Evolutionary conservation across 257 asterid species (phyloP).

Genomic region (Oldenlandia corymbosa): DNA sequence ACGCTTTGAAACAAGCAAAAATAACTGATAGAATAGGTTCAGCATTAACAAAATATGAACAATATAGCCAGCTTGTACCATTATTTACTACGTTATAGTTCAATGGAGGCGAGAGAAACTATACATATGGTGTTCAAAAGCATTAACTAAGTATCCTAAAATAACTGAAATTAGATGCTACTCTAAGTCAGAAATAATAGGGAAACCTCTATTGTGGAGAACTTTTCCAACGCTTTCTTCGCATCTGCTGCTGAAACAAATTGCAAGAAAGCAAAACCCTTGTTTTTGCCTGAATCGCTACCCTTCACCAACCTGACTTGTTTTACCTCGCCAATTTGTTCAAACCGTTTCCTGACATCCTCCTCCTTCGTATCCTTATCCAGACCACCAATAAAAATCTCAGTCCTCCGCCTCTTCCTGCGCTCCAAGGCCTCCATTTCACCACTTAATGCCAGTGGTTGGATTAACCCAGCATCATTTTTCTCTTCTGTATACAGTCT

Average conservation of each 20-base stretch:
- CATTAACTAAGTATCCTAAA: neutral
- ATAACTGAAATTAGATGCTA: conserved; percentile 6
- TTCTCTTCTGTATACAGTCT: conserved; percentile 21
- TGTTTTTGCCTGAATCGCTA: conserved; percentile 44
- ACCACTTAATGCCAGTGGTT: conserved; percentile 31
- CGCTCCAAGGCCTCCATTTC: conserved; percentile 58
- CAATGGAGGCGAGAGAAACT: neutral
- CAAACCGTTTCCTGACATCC: conserved; percentile 52
- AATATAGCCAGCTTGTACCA: neutral
- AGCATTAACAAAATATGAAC: neutral
- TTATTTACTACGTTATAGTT: neutral
- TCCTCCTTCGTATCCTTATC: conserved; percentile 44
- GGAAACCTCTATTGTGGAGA: conserved; percentile 54
- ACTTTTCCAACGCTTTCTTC: conserved; percentile 48
- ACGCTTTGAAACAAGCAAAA: conserved; percentile 6
- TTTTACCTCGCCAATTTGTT: conserved; percentile 39
- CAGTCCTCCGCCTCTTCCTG: conserved; percentile 46
- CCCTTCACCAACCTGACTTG: conserved; percentile 51
- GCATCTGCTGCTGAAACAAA: conserved; percentile 67
- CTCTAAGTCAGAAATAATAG: conserved; percentile 7
- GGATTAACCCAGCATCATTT: conserved; percentile 21
- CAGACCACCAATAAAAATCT: conserved; percentile 67
- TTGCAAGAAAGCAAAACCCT: conserved; percentile 63
- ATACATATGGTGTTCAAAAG: neutral
- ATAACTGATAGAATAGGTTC: conserved; percentile 1